phyloP scores from a whole-genome alignment of 73 alveolate genomes.

The Diophrys appendiculata region DNA sequence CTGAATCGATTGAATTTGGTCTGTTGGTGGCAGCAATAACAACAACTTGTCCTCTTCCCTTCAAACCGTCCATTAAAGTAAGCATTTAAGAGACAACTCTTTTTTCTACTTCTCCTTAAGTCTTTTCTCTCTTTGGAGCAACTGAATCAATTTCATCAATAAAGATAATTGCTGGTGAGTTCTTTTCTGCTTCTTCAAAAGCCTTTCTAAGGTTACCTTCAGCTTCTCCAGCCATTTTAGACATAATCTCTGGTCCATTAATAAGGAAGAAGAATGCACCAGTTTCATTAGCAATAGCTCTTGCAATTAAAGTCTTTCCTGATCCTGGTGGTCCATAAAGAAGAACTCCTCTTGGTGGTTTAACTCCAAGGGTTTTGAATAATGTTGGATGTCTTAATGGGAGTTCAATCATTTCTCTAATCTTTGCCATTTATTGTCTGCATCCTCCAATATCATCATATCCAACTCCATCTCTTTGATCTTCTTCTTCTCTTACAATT shows the following conservation, averaged over 20 bases:
- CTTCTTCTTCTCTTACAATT: conserved; percentile 93
- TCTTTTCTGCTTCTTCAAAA: conserved; percentile 97
- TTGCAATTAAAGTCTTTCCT: conserved; percentile 96
- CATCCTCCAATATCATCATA: conserved; percentile 99
- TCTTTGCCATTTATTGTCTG: conserved; percentile 96
- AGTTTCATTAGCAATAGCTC: conserved; percentile 99
- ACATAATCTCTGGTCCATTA: conserved; percentile 88
- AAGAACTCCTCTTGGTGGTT: conserved; percentile 98
- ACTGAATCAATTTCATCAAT: conserved; percentile 98
- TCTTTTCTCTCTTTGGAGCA: conserved; percentile 97
- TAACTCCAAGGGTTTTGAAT: conserved; percentile 97
- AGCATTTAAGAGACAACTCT: conserved; percentile 95
- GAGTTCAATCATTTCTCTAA: conserved; percentile 97
- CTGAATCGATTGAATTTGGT: conserved; percentile 97
- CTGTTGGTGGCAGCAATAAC: conserved; percentile 98
- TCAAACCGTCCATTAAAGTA: conserved; percentile 95
- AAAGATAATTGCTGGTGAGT: conserved; percentile 97
- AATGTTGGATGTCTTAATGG: conserved; percentile 97
- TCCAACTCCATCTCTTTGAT: conserved; percentile 94
- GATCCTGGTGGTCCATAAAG: conserved; percentile 97
- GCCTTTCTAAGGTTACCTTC: conserved; percentile 97
- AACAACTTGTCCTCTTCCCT: conserved; percentile 95
- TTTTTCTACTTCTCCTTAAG: conserved; percentile 96
- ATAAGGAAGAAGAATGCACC: conserved; percentile 85
- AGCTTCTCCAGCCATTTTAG: conserved; percentile 99